Evolutionary conservation across 306 rosid genomes (phyloP), one percentile per base, ranked within the genome.

Genomic region (Phaseolus lunatus): DNA sequence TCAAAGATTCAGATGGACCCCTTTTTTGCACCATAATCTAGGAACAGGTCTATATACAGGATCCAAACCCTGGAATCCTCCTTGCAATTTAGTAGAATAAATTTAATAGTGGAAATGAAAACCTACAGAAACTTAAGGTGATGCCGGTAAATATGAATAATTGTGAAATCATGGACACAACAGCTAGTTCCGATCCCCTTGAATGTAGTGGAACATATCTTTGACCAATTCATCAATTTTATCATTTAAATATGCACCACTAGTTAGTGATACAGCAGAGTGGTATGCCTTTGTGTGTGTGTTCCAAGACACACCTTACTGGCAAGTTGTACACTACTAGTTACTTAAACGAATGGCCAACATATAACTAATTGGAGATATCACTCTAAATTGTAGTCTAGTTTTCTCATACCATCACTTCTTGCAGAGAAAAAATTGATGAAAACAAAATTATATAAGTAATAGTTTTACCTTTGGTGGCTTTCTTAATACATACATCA

Each of bases 391-490:
- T 70, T 37, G 2, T 6, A 26, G 73, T 49, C 67, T 50, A 59
- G 43, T 63, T 59, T 70, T 44, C 56, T 44, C 12, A 71, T 14
- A 62, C 44, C 64, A 71, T 24, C 20, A 14, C 44, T 29, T 47
- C 53, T 5, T 82, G 8, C 67, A 13, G n/a, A 0, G 18, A 37
- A 43, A 56, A 24, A 24, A 66, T 5, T 53, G 37, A 67, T 44
- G 53, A 78, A 72, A 83, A 53, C 22, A 43, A 9, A 39, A 15
- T 49, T 29, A 64, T 37, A 45, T 75, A 71, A 66, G 45, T 24
- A 53, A 79, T 22, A 13, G 82, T 63, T 59, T 47, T 87, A 96
- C 99, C 99, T 85, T 85, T 10, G 97, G 98, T 18, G 96, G 91
- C 75, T 79, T 92, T 41, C 84, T 85, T 67, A 91, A 78, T 13